Percentiles rank a stretch among this genome's conserved stretches.
Evolutionary conservation across 2,329 filamentous ascomycete species (phyloP).

Genomic region (Apiospora kogelbergensis): DNA sequence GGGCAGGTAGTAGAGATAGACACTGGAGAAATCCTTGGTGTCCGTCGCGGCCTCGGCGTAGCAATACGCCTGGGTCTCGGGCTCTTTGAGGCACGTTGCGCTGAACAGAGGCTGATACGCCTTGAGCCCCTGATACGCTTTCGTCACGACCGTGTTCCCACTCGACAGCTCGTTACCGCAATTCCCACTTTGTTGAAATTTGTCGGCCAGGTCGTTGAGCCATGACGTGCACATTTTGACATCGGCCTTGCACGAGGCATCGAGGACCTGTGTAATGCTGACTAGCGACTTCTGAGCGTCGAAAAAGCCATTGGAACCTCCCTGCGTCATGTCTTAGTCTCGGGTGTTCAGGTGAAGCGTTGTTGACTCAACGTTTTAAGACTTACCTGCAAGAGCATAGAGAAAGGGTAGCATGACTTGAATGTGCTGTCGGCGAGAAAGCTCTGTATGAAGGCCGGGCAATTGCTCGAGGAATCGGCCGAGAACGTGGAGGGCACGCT

Average conservation of each 20-base stretch:
- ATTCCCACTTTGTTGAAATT: constrained; percentile 61
- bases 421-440: constrained; percentile 69
- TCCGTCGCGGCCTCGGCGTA: constrained; percentile 87
- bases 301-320: constrained; percentile 75
- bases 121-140: constrained; percentile 73
- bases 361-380: background rate
- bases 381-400: constrained; percentile 75
- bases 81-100: constrained; percentile 75
- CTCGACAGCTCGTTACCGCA: constrained; percentile 71
- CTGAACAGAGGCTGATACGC: constrained; percentile 78
- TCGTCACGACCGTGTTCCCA: constrained; percentile 68
- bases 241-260: constrained; percentile 73
- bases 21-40: constrained; percentile 64
- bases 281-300: constrained; percentile 69
- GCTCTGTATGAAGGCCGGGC: constrained; percentile 65
- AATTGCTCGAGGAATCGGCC: constrained; percentile 47
- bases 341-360: background rate
- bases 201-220: constrained; percentile 63
- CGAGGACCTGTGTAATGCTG: constrained; percentile 73
- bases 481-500: constrained; percentile 64
- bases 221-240: constrained; percentile 63
- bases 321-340: background rate
- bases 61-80: constrained; percentile 67
- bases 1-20: constrained; percentile 83
- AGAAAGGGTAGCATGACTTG: constrained; percentile 76